Conservation (phyloP, 2,329 filamentous ascomycete genomes). For the Aspergillus intermedius region DNA sequence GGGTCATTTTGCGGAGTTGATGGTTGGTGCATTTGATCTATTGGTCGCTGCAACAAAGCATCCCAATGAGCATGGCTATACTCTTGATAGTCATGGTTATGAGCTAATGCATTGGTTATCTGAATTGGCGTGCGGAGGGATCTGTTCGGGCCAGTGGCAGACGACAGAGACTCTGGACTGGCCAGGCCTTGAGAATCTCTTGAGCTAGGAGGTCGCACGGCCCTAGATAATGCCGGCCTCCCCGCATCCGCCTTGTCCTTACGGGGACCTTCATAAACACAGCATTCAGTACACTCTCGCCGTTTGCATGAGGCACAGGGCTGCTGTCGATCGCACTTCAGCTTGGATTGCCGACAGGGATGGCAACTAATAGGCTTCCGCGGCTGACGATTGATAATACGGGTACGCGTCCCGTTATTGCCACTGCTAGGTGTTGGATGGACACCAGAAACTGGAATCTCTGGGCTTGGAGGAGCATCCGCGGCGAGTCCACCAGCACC, state of each 20-base stretch:
- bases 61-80: slow-evolving; percentile 43
- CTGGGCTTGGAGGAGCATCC: no score
- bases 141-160: background rate
- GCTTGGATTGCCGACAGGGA: slow-evolving; percentile 3
- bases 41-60: slow-evolving; percentile 3
- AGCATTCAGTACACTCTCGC: slow-evolving; percentile 1
- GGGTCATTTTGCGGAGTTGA: background rate
- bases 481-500: no score
- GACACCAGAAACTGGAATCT: no score
- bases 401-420: background rate
- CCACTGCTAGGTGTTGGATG: background rate
- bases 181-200: background rate
- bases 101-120: background rate
- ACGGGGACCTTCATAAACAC: background rate
- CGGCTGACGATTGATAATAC: background rate
- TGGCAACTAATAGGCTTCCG: slow-evolving; percentile 1
- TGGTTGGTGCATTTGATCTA: background rate
- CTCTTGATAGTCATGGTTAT: slow-evolving; percentile 2
- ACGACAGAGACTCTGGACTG: background rate
- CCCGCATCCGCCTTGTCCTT: background rate
- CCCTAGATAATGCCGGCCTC: background rate
- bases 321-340: slow-evolving; percentile 5
- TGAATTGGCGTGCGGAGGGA: background rate
- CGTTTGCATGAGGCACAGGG: slow-evolving; percentile 4
- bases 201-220: background rate